A percentile compares a stretch with the other conserved stretches of the same genome.
Evolutionary conservation across 345 rosid species (phyloP).

Genomic region (Hirschfeldia incana): DNA sequence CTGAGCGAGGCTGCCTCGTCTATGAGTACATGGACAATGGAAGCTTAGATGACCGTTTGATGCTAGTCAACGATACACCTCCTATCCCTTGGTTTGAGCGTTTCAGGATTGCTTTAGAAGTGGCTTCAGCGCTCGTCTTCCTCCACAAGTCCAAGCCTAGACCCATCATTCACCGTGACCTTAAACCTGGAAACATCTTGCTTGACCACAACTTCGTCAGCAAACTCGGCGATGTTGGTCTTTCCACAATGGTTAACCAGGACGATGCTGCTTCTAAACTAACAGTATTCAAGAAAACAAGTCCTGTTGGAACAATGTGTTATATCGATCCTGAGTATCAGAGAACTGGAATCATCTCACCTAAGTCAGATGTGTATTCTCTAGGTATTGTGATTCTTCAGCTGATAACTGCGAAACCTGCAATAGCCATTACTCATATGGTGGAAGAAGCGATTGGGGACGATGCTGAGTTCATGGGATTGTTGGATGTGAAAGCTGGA

Average conservation of each 20-base stretch:
- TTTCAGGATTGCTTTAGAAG: background rate
- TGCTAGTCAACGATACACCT: background rate
- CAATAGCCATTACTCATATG: conserved; percentile 59
- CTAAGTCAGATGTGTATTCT: conserved; percentile 34
- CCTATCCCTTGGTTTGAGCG: background rate
- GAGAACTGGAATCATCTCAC: conserved; percentile 68
- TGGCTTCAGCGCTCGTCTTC: background rate
- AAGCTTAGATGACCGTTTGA: background rate
- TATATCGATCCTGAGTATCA: conserved; percentile 95
- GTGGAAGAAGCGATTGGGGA: conserved; percentile 67
- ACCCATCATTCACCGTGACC: background rate
- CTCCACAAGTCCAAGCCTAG: background rate
- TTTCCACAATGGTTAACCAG: conserved; percentile 12
- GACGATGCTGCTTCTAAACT: conserved; percentile 48
- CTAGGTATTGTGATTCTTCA: conserved; percentile 78
- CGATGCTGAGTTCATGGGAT: background rate
- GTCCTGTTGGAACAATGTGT: conserved; percentile 77
- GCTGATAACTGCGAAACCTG: conserved; percentile 75
- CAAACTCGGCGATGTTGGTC: background rate
- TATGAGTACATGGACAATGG: background rate
- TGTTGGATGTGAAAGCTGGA: background rate
- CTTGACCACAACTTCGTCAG: background rate
- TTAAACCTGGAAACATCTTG: background rate
- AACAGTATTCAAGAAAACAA: conserved; percentile 50
- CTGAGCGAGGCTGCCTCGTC: background rate